Conservation (phyloP, 176 grass and related monocot genomes). For the Metroxylon sagu region DNA sequence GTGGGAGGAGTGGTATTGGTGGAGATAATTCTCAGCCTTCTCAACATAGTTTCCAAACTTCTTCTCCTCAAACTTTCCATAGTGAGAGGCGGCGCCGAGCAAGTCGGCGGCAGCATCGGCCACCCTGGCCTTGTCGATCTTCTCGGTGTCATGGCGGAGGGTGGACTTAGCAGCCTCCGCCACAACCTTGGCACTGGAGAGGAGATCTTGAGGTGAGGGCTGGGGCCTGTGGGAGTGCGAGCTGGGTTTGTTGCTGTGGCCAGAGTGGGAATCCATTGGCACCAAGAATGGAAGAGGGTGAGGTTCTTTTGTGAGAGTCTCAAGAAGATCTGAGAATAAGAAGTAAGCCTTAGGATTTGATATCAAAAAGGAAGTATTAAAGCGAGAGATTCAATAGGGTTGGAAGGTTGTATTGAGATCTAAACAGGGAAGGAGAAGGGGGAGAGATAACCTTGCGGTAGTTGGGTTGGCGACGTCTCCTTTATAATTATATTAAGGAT, state of each 20-base stretch:
- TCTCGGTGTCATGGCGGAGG: slow-evolving; percentile 43
- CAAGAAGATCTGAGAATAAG: too few relatives aligned
- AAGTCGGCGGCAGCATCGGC: slow-evolving; percentile 58
- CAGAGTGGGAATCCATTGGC: slow-evolving; percentile 33
- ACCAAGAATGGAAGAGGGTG: too few relatives aligned
- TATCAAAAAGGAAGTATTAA: too few relatives aligned
- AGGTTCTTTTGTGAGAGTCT: too few relatives aligned
- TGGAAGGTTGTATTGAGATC: too few relatives aligned
- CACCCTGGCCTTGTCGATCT: slow-evolving; percentile 69
- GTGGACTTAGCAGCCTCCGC: slow-evolving; percentile 63
- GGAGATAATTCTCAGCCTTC: slow-evolving; percentile 86
- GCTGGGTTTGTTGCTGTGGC: slow-evolving; percentile 22
- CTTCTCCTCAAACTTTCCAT: slow-evolving; percentile 73
- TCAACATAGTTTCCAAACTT: slow-evolving; percentile 49
- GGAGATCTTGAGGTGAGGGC: slow-evolving; percentile 38
- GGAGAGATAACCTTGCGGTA: too few relatives aligned
- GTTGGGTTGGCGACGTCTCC: too few relatives aligned
- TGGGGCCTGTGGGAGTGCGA: slow-evolving; percentile 23
- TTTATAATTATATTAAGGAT: too few relatives aligned
- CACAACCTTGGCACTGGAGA: slow-evolving; percentile 77
- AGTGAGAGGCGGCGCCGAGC: slow-evolving; percentile 66
- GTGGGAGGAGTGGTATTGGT: slow-evolving; percentile 37
- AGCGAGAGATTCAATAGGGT: too few relatives aligned
- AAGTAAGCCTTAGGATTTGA: too few relatives aligned
- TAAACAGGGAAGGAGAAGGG: too few relatives aligned